These are phyloP conservation scores for Corrigiola litoralis DNA, from an alignment of 179 eudicot genomes.

Conservation along the genomic window DNA sequence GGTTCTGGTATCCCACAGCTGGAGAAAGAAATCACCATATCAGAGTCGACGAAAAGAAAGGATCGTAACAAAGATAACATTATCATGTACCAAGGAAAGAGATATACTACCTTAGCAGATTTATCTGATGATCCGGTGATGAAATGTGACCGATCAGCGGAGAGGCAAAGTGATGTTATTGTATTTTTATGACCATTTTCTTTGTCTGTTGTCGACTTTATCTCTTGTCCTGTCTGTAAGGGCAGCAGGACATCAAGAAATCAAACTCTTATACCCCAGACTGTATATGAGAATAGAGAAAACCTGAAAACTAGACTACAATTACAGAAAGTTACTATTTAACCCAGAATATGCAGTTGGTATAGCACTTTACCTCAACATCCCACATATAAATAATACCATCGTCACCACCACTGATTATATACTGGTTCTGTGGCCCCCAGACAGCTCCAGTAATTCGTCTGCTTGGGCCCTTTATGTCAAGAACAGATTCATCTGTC, in stretches of 20 bases:
- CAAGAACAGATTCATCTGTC: slow-evolving; percentile 54
- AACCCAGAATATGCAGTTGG: not conserved
- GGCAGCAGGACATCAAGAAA: not conserved
- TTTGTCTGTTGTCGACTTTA: slow-evolving; percentile 47
- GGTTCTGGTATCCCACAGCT: slow-evolving; percentile 94
- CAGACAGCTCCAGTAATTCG: slow-evolving; percentile 92
- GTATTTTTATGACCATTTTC: slow-evolving; percentile 66
- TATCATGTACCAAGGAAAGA: not conserved
- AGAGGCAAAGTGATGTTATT: slow-evolving; percentile 63
- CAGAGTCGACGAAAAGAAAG: no score
- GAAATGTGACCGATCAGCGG: slow-evolving; percentile 80
- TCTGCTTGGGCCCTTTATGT: slow-evolving; percentile 68
- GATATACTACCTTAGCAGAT: slow-evolving; percentile 86
- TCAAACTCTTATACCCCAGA: not conserved
- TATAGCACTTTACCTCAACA: slow-evolving; percentile 46
- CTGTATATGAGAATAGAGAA: not conserved
- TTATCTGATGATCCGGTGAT: slow-evolving; percentile 85
- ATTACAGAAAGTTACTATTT: not conserved
- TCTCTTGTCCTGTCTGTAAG: slow-evolving; percentile 68
- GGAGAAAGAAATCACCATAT: slow-evolving; percentile 9
- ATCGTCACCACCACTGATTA: slow-evolving; percentile 91
- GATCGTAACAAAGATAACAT: not conserved
- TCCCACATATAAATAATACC: slow-evolving; percentile 83
- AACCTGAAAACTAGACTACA: not conserved
- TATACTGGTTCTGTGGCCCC: slow-evolving; percentile 82